Base-by-base conservation (phyloP, 495 filamentous ascomycete species). In the Venustampulla echinocandica region DNA sequence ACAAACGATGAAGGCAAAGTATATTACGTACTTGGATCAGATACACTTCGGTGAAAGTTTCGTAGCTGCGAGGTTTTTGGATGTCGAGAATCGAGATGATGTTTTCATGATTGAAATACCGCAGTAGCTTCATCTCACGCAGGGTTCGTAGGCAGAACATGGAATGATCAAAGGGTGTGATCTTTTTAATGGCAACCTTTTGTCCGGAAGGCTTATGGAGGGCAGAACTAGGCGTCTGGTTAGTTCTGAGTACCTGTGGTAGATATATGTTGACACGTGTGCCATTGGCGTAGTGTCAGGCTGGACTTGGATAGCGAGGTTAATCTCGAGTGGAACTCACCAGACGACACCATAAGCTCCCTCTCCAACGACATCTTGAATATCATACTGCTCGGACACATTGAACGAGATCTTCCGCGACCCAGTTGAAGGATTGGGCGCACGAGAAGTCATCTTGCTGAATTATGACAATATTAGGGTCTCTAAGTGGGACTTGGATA, bases 101-200 rank as follows among this genome's bases (percentile, higher is more conserved):
- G 67, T 99, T 99, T 68, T 99, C 93, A 61, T 99, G 93, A 69
- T 99, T 99, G 75, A 99, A 99, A 68, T 99, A 97, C 55, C 93
- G 79, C 54, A 99, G 73, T 45, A 99, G 74, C 77, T 99, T 99
- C 93, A 99, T 99, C 69, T 99, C 93, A 60, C 93, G 88, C 53
- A 99, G 71, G 5, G 93, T 99, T 59, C 93, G 77, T 56, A 99
- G 69, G 63, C 92, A 97, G 74, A 98, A 98, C 90, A 96, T 97
- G 58, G 88, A 95, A 62, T 97, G 90, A 55, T 98, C 92, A 68
- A 97, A 97, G 0, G 92, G 93, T 1, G 90, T 96, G 58, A 99
- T 99, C 76, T 99, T 99, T 74, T 99, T 99, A 71, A 99, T 99
- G 22, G 93, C 93, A 41, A 99, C 93, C 70, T 96, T 97, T 68